These are phyloP conservation scores for Aspergillus sp. DNA, from an alignment of 2,329 filamentous ascomycete species.

Conservation along the genomic window DNA sequence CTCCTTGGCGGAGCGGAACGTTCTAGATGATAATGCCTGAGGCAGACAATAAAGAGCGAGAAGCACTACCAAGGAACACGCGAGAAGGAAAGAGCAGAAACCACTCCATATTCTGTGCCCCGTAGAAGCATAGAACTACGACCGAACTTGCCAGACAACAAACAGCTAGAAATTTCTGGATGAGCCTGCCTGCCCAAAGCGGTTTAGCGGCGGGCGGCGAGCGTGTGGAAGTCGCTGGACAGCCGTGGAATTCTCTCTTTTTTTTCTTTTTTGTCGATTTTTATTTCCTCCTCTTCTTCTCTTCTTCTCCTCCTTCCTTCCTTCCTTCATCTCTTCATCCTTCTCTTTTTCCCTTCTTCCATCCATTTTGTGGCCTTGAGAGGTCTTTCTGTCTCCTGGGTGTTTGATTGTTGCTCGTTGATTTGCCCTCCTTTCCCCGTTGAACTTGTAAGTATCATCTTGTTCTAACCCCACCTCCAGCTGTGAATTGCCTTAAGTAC, in stretches of 20 bases:
- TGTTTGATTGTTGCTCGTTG: slow-evolving; percentile 1
- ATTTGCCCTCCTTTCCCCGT: not conserved
- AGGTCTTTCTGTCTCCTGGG: slow-evolving; percentile 4
- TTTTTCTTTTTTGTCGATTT: slow-evolving; percentile 3
- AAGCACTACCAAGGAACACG: not conserved
- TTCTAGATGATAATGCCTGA: slow-evolving; percentile 23
- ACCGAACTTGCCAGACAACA: not conserved
- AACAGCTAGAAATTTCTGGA: slow-evolving; percentile 4
- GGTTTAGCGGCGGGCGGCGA: slow-evolving; percentile 5
- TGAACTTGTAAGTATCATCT: slow-evolving; percentile 1
- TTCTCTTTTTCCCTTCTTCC: slow-evolving; percentile 13
- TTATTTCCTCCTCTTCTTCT: slow-evolving; percentile 10
- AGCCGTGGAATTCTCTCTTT: slow-evolving; percentile 23
- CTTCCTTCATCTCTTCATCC: slow-evolving; percentile 7
- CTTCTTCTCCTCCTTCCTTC: slow-evolving; percentile 11
- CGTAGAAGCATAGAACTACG: not conserved
- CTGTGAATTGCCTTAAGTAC: not conserved
- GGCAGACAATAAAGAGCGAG: slow-evolving; percentile 1
- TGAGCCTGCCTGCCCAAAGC: not conserved
- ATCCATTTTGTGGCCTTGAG: slow-evolving; percentile 2
- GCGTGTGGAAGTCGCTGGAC: slow-evolving; percentile 33
- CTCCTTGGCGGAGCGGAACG: slow-evolving; percentile 17
- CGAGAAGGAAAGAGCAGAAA: not conserved
- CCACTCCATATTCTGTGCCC: too few relatives aligned
- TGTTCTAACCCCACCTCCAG: slow-evolving; percentile 3